A percentile compares a stretch with the other conserved stretches of the same genome.
Conservation (phyloP, 371 early-diverging fungal genomes). For the Batkoa obscura region DNA sequence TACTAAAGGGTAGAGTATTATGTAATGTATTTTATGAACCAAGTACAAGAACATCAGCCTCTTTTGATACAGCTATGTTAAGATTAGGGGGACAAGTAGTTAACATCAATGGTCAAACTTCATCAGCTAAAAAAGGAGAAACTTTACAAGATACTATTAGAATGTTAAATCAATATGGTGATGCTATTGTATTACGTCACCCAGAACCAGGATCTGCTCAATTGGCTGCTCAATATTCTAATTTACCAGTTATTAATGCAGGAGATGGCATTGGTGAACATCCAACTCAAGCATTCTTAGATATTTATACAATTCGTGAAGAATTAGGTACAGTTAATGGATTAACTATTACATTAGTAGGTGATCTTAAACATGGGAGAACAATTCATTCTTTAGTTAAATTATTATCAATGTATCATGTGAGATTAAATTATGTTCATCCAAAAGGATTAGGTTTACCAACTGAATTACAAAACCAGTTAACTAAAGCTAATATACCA, state of each 20-base stretch:
- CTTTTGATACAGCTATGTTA: conserved; percentile 87
- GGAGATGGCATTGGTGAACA: conserved; percentile 96
- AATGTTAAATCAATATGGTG: conserved; percentile 80
- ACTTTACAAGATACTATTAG: conserved; percentile 84
- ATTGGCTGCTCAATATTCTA: conserved; percentile 69
- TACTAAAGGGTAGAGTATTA: conserved; percentile 79
- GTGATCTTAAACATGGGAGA: conserved; percentile 92
- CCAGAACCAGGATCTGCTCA: conserved; percentile 73
- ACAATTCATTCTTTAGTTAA: conserved; percentile 91
- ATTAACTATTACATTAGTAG: conserved; percentile 82
- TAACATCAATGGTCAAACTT: conserved; percentile 54
- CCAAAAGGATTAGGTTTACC: conserved; percentile 76
- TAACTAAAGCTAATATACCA: conserved; percentile 37
- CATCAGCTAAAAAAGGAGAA: conserved; percentile 91
- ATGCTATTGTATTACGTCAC: conserved; percentile 81
- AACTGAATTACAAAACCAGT: conserved; percentile 55
- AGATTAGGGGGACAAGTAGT: conserved; percentile 86
- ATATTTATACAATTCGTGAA: conserved; percentile 69
- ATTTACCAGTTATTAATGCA: conserved; percentile 87
- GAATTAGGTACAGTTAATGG: conserved; percentile 92
- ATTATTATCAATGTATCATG: conserved; percentile 74
- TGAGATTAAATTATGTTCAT: conserved; percentile 83
- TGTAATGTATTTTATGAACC: conserved; percentile 93
- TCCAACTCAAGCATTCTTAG: conserved; percentile 94
- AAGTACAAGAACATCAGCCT: conserved; percentile 80